phyloP scores from a whole-genome alignment of 1,139 yeast genomes.

The Diutina neorugosa region DNA sequence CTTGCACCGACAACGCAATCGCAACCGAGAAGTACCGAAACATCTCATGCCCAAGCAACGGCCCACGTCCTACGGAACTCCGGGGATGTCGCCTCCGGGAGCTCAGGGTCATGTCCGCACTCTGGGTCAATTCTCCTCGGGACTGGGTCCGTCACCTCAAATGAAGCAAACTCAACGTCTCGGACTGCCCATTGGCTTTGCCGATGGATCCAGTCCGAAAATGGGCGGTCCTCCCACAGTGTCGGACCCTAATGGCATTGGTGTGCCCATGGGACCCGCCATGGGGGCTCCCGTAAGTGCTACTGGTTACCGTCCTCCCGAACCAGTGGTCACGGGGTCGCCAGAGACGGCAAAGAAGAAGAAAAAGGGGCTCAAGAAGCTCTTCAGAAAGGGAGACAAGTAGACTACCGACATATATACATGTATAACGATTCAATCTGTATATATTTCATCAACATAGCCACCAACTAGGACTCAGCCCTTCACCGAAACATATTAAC shows the following conservation, averaged over 20 bases:
- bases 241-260: neutral
- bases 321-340: neutral
- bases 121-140: neutral
- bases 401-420: neutral
- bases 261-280: neutral
- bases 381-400: neutral
- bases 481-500: too few species aligned
- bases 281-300: neutral
- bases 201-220: neutral
- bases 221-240: neutral
- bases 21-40: conserved; percentile 21
- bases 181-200: neutral
- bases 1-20: conserved; percentile 16
- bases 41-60: conserved; percentile 13
- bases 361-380: neutral
- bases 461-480: too few species aligned
- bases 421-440: too few species aligned
- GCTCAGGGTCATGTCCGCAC: neutral
- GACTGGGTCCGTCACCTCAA: neutral
- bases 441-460: too few species aligned
- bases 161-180: neutral
- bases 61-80: neutral
- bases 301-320: conserved; percentile 2
- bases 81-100: neutral
- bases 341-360: neutral